Evolutionary conservation across 2,329 filamentous ascomycete genomes (phyloP), one percentile per base, ranked within the genome.

Genomic region (Fusarium papillatum): DNA sequence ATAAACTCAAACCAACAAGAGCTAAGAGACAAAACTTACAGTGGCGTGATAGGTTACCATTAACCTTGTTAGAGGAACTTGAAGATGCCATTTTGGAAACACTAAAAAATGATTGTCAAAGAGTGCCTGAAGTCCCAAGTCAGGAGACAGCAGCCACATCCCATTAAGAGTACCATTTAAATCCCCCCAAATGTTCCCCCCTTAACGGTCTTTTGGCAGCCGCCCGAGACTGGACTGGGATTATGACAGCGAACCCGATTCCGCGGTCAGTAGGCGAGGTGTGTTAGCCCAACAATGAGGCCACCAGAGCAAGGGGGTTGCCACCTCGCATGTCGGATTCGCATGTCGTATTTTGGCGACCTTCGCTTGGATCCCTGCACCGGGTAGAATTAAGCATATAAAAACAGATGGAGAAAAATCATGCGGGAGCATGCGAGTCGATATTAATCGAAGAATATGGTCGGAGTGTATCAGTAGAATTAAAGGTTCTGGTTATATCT

Each of bases 261-360:
- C 57, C 57, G 57, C 36, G 57, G 57, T 60, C 36, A 39, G 36
- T 60, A 60, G 36, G 57, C 57, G 57, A 60, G 34, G 36, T 39
- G 34, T 60, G 36, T 41, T 29, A 24, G 34, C 57, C 36, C 36
- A 60, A 34, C 22, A 60, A 60, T 60, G 57, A 60, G 34, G 34
- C 57, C 57, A 60, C 36, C 34, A 39, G 31, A 60, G 31, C 55
- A 16, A 36, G 13, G 34, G 50, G 34, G 34, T 59, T 41, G 22
- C 17, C 57, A 38, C 57, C 5, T 41, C 36, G 36, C 14, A 41
- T 24, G 8, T 60, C 57, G 57, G 36, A 39, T 60, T 60, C 57
- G 57, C 34, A 60, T 26, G 34, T 41, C 57, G 57, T 39, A 41
- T 39, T 60, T 60, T 4, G 16, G 14, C 11, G n/a, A 34, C 34